These are phyloP conservation scores for Cercospora nicotianae DNA, from an alignment of 2,329 filamentous ascomycete genomes.

Conservation along the genomic window DNA sequence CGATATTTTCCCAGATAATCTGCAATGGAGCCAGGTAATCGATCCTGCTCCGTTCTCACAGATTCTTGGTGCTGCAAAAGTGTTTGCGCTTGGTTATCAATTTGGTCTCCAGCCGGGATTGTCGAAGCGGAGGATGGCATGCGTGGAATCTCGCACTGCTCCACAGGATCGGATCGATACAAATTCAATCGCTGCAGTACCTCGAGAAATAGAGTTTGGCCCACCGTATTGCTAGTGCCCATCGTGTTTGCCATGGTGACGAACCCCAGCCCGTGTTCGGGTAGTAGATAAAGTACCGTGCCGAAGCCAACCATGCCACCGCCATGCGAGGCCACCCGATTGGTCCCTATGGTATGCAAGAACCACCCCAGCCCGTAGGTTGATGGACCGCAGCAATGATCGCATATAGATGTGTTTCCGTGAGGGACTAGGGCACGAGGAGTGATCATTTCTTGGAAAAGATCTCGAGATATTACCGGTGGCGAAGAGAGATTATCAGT, in stretches of 20 bases:
- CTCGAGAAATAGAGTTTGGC: neutral
- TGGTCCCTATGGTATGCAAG: constrained; percentile 33
- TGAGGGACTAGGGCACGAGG: constrained; percentile 28
- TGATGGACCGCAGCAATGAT: neutral
- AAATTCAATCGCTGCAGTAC: neutral
- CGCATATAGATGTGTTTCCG: constrained; percentile 28
- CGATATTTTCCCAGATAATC: neutral
- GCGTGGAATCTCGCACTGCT: neutral
- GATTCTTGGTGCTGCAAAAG: neutral
- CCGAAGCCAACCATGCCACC: constrained; percentile 35
- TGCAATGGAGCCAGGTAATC: neutral
- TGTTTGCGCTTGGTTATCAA: neutral
- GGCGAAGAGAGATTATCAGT: neutral
- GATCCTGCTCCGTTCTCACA: neutral
- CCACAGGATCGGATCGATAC: neutral
- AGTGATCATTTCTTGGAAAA: constrained; percentile 20
- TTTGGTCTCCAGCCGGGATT: neutral
- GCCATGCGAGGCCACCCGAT: constrained; percentile 34
- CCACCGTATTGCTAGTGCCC: neutral
- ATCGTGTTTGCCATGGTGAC: constrained; percentile 39
- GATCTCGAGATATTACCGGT: neutral
- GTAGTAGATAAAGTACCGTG: constrained; percentile 33
- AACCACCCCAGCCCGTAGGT: constrained; percentile 36
- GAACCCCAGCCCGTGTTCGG: constrained; percentile 31
- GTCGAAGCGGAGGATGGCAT: neutral